Base-by-base conservation (phyloP, 768 basidiomycete genomes). In the Kwoniella botswanensis region DNA sequence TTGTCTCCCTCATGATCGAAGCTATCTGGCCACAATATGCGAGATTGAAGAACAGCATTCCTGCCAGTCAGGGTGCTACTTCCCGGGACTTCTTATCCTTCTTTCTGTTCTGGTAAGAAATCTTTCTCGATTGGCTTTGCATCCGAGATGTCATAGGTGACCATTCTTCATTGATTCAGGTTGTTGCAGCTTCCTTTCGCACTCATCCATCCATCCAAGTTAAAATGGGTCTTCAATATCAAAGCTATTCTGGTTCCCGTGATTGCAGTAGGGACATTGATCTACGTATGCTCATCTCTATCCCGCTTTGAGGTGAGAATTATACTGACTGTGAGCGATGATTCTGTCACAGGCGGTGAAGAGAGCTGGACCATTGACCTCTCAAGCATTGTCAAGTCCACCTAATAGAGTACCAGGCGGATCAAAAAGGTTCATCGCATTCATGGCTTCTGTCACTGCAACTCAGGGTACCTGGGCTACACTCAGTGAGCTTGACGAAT, bases 21-120 rank as follows among this genome's bases (percentile, higher is more conserved):
- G 75, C 83, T 7, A 84, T 84, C 67, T 84, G 83, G 83, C 83
- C 83, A 0, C 72, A 71, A 1, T 77, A 77, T 59, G 65, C 62
- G 11, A 61, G 41, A 10, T 60, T 79, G 41, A 61, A 71, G 15
- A 82, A 84, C 74, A 22, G 66, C 0, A 65, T 81, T 6, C 76
- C 82, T 0, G 63, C 67, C 15, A 57, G 58, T 44, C 74, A 76
- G 29, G 81, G 81, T 13, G 74, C 82, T 60, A 77, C 78, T 11
- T 74, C 76, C 2, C 70, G 73, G 42, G 65, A 73, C 22, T 65
- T 84, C 68, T 70, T 82, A 46, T 78, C 79, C 12, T 82, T 79
- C 74, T 69, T 80, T 66, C 56, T 84, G 24, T 79, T 82, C 67
- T 84, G 68, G 68, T 70, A 57, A 64, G 68, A 6, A 5, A 29